Conservation (phyloP, 2,329 filamentous ascomycete species). For the Acarospora socialis region DNA sequence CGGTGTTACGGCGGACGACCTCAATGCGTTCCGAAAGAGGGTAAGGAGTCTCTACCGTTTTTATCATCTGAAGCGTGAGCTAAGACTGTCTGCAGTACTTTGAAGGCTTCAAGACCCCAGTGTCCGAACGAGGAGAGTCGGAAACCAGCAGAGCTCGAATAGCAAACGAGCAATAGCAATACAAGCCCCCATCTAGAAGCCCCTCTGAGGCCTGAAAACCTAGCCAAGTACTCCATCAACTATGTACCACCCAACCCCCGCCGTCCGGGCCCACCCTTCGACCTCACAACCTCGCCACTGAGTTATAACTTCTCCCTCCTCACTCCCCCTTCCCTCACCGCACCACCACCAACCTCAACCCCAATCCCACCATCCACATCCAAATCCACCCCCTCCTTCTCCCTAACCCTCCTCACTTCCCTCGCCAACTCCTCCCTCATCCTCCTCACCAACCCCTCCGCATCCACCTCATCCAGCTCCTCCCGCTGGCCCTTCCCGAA, state of each 20-base stretch:
- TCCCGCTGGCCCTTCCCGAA: conserved; percentile 33
- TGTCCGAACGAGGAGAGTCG: too few relatives aligned
- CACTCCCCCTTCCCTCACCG: background rate
- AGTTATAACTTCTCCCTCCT: background rate
- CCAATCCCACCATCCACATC: conserved; percentile 11
- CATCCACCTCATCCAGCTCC: conserved; percentile 34
- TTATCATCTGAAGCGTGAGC: background rate
- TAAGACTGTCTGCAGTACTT: conserved; percentile 23
- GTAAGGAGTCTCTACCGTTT: conserved; percentile 13
- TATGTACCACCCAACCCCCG: too few relatives aligned
- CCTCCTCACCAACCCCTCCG: conserved; percentile 22
- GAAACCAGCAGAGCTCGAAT: too few relatives aligned
- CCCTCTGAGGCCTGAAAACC: too few relatives aligned
- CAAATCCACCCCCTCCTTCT: conserved; percentile 25
- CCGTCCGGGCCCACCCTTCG: too few relatives aligned
- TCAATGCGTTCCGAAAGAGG: conserved; percentile 53
- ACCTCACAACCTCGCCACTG: too few relatives aligned
- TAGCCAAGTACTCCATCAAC: too few relatives aligned
- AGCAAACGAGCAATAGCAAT: too few relatives aligned
- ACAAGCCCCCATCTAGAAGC: too few relatives aligned
- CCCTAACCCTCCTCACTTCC: conserved; percentile 23
- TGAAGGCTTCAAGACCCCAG: conserved; percentile 26
- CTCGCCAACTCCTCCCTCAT: conserved; percentile 25
- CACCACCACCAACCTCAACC: background rate
- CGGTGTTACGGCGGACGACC: conserved; percentile 45